Conservation (phyloP, 371 early-diverging fungal species). For the Circinella minor region DNA sequence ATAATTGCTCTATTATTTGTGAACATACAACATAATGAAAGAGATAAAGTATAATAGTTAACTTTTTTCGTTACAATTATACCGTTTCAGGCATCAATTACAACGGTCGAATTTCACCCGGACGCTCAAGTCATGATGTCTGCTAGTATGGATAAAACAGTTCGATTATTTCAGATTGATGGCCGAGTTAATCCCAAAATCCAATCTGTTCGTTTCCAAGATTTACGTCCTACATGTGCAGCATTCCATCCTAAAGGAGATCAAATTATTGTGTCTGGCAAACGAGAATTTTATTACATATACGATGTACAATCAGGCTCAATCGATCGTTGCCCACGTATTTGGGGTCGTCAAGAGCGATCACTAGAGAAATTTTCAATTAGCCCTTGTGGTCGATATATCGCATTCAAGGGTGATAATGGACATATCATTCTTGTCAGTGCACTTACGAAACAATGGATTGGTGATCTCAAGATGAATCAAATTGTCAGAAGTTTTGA, state of each 20-base stretch:
- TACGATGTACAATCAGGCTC: conserved; percentile 84
- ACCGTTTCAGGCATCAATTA: conserved; percentile 39
- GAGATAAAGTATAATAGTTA: neutral
- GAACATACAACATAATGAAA: neutral
- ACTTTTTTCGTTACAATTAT: neutral
- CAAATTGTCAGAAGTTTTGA: conserved; percentile 67
- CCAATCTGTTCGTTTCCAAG: conserved; percentile 81
- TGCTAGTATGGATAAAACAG: conserved; percentile 82
- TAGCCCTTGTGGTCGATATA: conserved; percentile 63
- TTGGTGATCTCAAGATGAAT: conserved; percentile 86
- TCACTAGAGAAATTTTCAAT: conserved; percentile 58
- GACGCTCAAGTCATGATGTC: conserved; percentile 86
- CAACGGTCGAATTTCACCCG: conserved; percentile 88
- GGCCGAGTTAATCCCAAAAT: conserved; percentile 90
- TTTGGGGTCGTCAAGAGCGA: conserved; percentile 75
- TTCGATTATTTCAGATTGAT: conserved; percentile 88
- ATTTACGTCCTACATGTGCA: conserved; percentile 78
- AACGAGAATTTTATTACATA: conserved; percentile 77
- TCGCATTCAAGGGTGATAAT: conserved; percentile 79
- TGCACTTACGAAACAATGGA: conserved; percentile 81
- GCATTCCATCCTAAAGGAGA: conserved; percentile 78
- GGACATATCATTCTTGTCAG: conserved; percentile 85
- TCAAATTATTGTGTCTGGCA: conserved; percentile 77
- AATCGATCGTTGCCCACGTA: conserved; percentile 70
- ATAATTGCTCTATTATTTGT: too few species aligned